phyloP scores from a whole-genome alignment of 192 early-diverging fungal genomes.

The Chytriomyces sp. region DNA sequence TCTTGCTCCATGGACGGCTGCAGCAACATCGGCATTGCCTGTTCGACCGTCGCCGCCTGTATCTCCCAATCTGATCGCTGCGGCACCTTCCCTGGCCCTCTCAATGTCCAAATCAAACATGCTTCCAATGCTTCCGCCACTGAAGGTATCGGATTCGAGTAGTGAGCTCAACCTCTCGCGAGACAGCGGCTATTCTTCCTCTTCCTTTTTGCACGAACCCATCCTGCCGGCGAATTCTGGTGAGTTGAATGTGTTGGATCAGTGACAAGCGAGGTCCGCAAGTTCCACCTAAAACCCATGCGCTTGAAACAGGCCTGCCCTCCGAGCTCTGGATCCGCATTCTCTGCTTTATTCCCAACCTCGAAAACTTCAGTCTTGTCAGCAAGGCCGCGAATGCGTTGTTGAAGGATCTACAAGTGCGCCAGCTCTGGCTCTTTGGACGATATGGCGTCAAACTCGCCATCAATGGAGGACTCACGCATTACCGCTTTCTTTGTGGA shows the following conservation, averaged over 20 bases:
- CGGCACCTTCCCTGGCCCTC: neutral
- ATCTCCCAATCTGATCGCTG: neutral
- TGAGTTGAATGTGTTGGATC: too few species aligned
- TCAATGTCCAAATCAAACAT: neutral
- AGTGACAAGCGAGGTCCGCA: too few species aligned
- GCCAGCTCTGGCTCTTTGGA: constrained; percentile 8
- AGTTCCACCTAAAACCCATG: neutral
- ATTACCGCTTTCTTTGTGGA: neutral
- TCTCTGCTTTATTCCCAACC: constrained; percentile 13
- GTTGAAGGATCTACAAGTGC: neutral
- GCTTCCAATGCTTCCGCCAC: constrained; percentile 4
- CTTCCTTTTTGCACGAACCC: neutral
- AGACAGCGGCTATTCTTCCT: too few species aligned
- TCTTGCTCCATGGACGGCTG: neutral
- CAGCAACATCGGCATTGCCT: too few species aligned
- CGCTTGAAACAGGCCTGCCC: constrained; percentile 5
- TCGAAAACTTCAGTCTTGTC: neutral
- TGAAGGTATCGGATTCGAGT: neutral
- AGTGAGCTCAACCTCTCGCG: neutral
- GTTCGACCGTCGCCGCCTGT: neutral
- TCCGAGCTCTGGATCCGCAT: constrained; percentile 22
- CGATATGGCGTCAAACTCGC: constrained; percentile 20
- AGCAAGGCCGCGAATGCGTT: neutral
- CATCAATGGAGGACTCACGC: neutral
- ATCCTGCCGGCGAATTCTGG: neutral